Conservation (phyloP, 306 rosid species). For the Lathyrus sativus region DNA sequence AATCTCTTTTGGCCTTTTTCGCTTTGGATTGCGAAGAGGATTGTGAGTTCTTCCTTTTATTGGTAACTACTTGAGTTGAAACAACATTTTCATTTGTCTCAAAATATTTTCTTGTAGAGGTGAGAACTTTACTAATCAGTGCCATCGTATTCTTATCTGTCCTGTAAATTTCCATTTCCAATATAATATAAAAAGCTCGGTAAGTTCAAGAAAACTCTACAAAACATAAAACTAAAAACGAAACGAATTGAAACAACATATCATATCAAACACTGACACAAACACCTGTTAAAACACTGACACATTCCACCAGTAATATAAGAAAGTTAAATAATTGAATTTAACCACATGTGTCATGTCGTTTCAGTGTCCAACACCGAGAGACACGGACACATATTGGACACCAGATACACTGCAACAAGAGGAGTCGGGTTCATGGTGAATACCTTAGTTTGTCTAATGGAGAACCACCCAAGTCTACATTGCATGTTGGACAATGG, state of each 20-base stretch:
- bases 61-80: conserved; percentile 29
- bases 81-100: conserved; percentile 13
- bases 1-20: conserved; percentile 38
- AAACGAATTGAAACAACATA: background rate
- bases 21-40: conserved; percentile 34
- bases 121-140: conserved; percentile 49
- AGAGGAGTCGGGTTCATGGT: background rate
- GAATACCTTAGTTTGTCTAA: conserved; percentile 61
- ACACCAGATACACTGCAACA: background rate
- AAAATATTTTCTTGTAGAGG: conserved; percentile 4
- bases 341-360: background rate
- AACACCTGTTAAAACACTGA: background rate
- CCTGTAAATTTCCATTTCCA: conserved; percentile 45
- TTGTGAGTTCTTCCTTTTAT: conserved; percentile 41
- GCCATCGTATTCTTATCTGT: conserved; percentile 43
- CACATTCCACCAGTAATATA: background rate
- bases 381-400: background rate
- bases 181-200: background rate
- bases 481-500: conserved; percentile 63
- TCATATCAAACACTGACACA: background rate
- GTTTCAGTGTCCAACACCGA: background rate
- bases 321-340: background rate
- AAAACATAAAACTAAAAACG: background rate
- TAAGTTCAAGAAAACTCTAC: background rate
- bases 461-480: conserved; percentile 60